Evolutionary conservation across 192 early-diverging fungal species (phyloP).

Genomic region (Paraglomus brasilianum): DNA sequence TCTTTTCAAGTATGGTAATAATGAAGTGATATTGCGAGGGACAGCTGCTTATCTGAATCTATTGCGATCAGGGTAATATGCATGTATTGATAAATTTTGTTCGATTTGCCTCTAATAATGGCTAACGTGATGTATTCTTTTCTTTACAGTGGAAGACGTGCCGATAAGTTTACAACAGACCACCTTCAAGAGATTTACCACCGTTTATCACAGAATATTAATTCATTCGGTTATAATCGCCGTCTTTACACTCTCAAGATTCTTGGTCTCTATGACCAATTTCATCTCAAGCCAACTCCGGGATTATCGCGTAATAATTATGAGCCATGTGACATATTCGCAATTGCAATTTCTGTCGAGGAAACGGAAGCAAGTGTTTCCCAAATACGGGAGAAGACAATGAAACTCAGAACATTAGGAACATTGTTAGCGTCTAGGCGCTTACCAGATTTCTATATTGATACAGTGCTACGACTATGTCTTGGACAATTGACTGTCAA

Average conservation of each 20-base stretch:
- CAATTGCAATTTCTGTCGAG: conserved; percentile 64
- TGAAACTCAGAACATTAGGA: conserved; percentile 71
- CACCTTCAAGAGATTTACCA: conserved; percentile 50
- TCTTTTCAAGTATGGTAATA: conserved; percentile 40
- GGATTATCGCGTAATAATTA: conserved; percentile 28
- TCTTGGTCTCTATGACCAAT: conserved; percentile 68
- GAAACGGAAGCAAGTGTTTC: conserved; percentile 58
- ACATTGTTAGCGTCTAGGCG: conserved; percentile 58
- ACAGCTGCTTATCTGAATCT: conserved; percentile 43
- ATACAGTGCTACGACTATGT: conserved; percentile 61
- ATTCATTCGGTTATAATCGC: conserved; percentile 51
- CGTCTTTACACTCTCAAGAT: conserved; percentile 70
- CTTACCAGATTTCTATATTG: conserved; percentile 69
- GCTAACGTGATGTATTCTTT: not conserved
- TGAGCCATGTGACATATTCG: conserved; percentile 51
- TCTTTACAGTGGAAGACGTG: conserved; percentile 7
- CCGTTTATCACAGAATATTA: conserved; percentile 58
- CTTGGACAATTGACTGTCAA: conserved; percentile 77
- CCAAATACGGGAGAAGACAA: conserved; percentile 76
- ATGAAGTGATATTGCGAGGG: conserved; percentile 51
- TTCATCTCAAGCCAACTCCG: conserved; percentile 40
- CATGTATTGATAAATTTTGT: not conserved
- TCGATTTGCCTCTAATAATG: not conserved
- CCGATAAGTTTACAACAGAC: conserved; percentile 39
- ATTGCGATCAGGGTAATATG: conserved; percentile 20